These are phyloP conservation scores for Fusarium neocosmosporiellum DNA, from an alignment of 2,329 filamentous ascomycete species.

Conservation along the genomic window DNA sequence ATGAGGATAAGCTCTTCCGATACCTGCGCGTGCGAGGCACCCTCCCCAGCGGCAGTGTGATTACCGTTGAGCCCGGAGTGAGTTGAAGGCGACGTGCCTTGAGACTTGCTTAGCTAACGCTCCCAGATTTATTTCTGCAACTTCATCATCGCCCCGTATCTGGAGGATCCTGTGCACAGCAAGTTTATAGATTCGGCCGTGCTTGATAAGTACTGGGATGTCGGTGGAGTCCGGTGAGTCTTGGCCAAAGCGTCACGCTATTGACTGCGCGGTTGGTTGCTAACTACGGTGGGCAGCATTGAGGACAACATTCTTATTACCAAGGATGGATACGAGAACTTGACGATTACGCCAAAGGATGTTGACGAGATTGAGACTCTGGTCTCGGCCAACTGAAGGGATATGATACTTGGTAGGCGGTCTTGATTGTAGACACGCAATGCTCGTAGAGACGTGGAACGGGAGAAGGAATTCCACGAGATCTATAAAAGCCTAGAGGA, in stretches of 20 bases:
- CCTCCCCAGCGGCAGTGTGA: slow-evolving; percentile 81
- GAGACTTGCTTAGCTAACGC: slow-evolving; percentile 16
- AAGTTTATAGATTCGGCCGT: slow-evolving; percentile 82
- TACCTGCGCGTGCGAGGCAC: slow-evolving; percentile 84
- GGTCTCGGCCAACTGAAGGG: slow-evolving; percentile 34
- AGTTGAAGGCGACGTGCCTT: slow-evolving; percentile 46
- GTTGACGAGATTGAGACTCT: slow-evolving; percentile 67
- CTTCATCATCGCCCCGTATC: slow-evolving; percentile 86
- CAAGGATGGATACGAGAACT: slow-evolving; percentile 73
- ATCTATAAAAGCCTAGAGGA: slow-evolving; percentile 1
- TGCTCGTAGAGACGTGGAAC: not conserved
- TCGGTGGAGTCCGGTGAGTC: slow-evolving; percentile 76
- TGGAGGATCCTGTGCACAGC: slow-evolving; percentile 76
- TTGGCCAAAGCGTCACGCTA: slow-evolving; percentile 10
- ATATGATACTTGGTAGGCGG: not conserved
- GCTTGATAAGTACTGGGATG: slow-evolving; percentile 83
- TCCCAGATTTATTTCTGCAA: slow-evolving; percentile 87
- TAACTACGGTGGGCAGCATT: slow-evolving; percentile 54
- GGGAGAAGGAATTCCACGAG: slow-evolving; percentile 8
- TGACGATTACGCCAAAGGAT: slow-evolving; percentile 79
- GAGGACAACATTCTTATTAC: slow-evolving; percentile 82
- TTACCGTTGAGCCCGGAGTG: slow-evolving; percentile 95
- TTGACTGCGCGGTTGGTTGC: slow-evolving; percentile 9
- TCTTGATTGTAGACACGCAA: not conserved
- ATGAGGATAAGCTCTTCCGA: slow-evolving; percentile 85